Conservation (phyloP, 495 filamentous ascomycete genomes). For the Xylaria venustula region DNA sequence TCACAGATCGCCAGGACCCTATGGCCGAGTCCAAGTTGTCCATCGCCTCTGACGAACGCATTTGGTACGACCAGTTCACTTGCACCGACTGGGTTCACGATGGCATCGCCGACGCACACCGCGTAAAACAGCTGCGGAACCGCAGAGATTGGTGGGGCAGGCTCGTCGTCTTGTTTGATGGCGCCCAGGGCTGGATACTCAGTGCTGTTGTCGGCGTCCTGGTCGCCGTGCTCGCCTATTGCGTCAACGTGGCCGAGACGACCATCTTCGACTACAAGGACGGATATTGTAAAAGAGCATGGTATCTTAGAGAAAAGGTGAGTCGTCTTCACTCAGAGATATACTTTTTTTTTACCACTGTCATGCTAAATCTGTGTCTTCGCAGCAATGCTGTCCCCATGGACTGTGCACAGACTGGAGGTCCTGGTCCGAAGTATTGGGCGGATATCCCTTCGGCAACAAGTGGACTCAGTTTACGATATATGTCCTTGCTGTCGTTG, state of each 20-base stretch:
- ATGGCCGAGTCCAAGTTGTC: conserved; percentile 60
- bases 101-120: conserved; percentile 89
- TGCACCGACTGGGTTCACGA: conserved; percentile 99
- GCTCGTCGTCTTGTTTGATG: conserved; percentile 73
- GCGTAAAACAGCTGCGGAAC: conserved; percentile 76
- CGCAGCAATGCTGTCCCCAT: conserved; percentile 68
- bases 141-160: conserved; percentile 84
- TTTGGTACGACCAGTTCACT: conserved; percentile 99
- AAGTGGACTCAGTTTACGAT: conserved; percentile 70
- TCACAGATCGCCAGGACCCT: conserved; percentile 46
- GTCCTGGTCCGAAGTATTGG: conserved; percentile 71
- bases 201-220: conserved; percentile 88
- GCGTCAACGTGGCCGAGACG: conserved; percentile 82
- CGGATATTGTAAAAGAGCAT: conserved; percentile 74
- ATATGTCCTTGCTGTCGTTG: conserved; percentile 68
- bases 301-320: conserved; percentile 69
- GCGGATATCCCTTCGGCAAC: conserved; percentile 50
- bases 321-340: neutral
- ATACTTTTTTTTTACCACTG: neutral
- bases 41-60: conserved; percentile 73
- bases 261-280: conserved; percentile 86
- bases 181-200: conserved; percentile 91
- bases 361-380: neutral
- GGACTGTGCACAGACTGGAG: conserved; percentile 69
- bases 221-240: conserved; percentile 82